Percentiles rank a stretch among this genome's conserved stretches.
phyloP scores from a whole-genome alignment of 371 early-diverging fungal species.

The Zopfochytrium polystomum region DNA sequence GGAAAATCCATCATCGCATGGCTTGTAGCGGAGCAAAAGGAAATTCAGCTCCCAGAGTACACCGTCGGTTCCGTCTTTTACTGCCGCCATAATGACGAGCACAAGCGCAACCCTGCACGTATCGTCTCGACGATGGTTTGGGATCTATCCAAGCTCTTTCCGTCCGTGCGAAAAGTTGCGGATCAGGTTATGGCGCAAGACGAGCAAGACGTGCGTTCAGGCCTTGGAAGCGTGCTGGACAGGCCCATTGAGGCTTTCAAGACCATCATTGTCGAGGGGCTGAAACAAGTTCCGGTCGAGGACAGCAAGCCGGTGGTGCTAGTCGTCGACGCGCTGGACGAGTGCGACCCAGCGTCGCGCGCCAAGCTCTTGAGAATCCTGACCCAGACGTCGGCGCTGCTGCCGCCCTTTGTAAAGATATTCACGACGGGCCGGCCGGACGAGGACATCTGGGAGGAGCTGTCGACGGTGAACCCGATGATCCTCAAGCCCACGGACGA shows the following conservation, averaged over 20 bases:
- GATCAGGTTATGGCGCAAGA: constrained; percentile 5
- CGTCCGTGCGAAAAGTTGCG: constrained; percentile 7
- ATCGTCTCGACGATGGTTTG: constrained; percentile 17
- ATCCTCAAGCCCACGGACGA: constrained; percentile 10
- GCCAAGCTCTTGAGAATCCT: constrained; percentile 13
- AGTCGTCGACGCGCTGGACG: constrained; percentile 26
- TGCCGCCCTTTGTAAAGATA: constrained; percentile 23
- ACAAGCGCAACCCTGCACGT: constrained; percentile 4
- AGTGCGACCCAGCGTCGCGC: constrained; percentile 13
- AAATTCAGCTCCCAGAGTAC: constrained; percentile 9
- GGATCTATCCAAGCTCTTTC: constrained; percentile 3
- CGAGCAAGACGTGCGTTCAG: not conserved
- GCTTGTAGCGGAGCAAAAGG: not conserved
- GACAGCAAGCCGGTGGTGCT: constrained; percentile 12
- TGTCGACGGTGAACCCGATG: constrained; percentile 3
- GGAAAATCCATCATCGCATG: constrained; percentile 23
- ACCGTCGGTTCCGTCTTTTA: constrained; percentile 13
- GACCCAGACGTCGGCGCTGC: constrained; percentile 7
- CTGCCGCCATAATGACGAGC: constrained; percentile 18
- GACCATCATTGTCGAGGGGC: not conserved
- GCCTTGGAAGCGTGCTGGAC: too few relatives aligned
- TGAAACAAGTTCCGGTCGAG: not conserved
- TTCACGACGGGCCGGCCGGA: constrained; percentile 25
- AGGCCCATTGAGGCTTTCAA: constrained; percentile 1
- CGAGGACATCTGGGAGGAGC: constrained; percentile 9